Evolutionary conservation across 441 rosid genomes (phyloP).

Genomic region (Brassica hybrid): DNA sequence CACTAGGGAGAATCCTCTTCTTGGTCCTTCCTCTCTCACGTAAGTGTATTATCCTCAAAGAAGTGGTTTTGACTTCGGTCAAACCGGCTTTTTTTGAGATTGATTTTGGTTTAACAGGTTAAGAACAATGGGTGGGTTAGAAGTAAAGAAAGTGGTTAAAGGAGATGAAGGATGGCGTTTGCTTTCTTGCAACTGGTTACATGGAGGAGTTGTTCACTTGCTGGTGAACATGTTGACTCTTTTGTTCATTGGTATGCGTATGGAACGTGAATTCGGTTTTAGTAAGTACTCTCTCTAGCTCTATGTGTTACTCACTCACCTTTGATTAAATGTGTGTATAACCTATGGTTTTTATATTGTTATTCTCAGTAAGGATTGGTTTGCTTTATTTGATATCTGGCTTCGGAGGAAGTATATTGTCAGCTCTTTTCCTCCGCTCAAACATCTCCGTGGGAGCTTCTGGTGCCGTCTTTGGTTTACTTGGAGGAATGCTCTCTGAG

Average conservation of each 20-base stretch:
- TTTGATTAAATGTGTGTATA: neutral
- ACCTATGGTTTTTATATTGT: neutral
- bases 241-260: too few relatives aligned
- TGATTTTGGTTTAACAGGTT: slow-evolving; percentile 47
- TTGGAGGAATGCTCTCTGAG: slow-evolving; percentile 92
- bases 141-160: slow-evolving; percentile 61
- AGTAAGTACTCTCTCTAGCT: slow-evolving; percentile 9
- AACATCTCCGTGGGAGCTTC: slow-evolving; percentile 92
- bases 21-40: slow-evolving; percentile 45
- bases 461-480: slow-evolving; percentile 89
- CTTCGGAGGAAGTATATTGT: slow-evolving; percentile 87
- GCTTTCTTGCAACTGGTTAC: slow-evolving; percentile 84
- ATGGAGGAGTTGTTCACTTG: slow-evolving; percentile 83
- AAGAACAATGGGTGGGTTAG: slow-evolving; percentile 75
- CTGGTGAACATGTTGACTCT: too few relatives aligned
- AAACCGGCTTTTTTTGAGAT: too few relatives aligned
- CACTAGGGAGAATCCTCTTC: slow-evolving; percentile 42
- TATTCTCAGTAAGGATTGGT: slow-evolving; percentile 56
- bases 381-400: slow-evolving; percentile 81
- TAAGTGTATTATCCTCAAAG: neutral
- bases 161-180: slow-evolving; percentile 76
- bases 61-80: too few relatives aligned
- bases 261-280: too few relatives aligned
- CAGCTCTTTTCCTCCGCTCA: too few relatives aligned
- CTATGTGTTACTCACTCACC: neutral